Base-by-base conservation (phyloP, 257 asterid species). In the Plectranthus barbatus region DNA sequence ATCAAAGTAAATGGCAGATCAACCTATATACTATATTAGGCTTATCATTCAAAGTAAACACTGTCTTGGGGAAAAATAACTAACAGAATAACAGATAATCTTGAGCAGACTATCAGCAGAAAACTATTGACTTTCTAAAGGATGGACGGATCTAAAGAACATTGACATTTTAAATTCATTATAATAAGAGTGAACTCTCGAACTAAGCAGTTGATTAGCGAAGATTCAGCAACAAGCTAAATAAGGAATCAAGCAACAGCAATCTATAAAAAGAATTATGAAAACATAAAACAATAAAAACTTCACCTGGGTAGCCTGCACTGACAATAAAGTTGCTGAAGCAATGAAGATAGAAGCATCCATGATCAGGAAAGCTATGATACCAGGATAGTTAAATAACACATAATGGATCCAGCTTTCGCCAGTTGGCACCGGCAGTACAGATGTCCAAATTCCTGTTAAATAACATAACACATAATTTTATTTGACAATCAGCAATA, bases 371-470 rank as follows among this genome's bases (percentile, higher is more conserved):
- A 92, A 92, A 41, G 96, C 82, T n/a, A 81, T 17, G 47, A 78
- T 54, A 60, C 88, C 90, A 50, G 92, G 99, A 79, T 89, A 78
- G 36, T 77, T 76, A 60, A 79, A 82, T 60, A 87, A 23, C 66
- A 87, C 71, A 55, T 64, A 71, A 63, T 68, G 84, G 42, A 54
- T 58, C 99, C 97, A 86, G 3, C 81, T 51, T 74, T 78, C 88
- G 51, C 81, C 90, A 14, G 67, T 68, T 76, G 76, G 77, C 60
- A 65, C 60, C 46, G 70, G 57, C 48, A 88, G 89, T 41, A 80
- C 60, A 9, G 87, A 82, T 57, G 85, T 80, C 95, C 96, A 75
- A 19, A 90, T 73, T 77, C 99, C 99, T 92, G 85, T 60, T 73
- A 66, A 63, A 70, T 23, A 52, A 63, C 59, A 59, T 26, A 29